Conservation (phyloP, 2,329 filamentous ascomycete genomes). For the Colletotrichum kahawae region DNA sequence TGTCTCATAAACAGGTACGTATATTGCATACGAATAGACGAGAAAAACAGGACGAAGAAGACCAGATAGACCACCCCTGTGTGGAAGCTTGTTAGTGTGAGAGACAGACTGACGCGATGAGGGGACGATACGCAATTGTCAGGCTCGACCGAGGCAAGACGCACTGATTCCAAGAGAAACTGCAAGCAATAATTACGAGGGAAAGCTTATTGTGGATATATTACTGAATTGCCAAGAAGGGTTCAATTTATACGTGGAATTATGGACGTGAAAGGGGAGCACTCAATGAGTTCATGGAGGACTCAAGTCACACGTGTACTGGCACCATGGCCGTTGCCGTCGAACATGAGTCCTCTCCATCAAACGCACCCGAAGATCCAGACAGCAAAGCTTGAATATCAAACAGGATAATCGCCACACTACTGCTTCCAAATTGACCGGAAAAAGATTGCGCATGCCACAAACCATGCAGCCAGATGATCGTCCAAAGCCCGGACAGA, state of each 20-base stretch:
- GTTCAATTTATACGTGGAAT: not conserved
- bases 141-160: not conserved
- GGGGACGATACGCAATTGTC: not conserved
- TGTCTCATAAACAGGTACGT: fast-evolving
- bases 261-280: not conserved
- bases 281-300: not conserved
- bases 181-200: too few species aligned
- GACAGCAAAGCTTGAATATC: not conserved
- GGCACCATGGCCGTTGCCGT: fast-evolving
- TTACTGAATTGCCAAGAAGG: too few species aligned
- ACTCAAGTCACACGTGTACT: fast-evolving
- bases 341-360: fast-evolving
- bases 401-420: too few species aligned
- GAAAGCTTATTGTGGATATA: too few species aligned
- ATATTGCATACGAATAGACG: not conserved
- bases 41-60: not conserved
- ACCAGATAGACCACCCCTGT: too few species aligned
- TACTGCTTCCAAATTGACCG: not conserved
- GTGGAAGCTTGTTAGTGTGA: too few species aligned
- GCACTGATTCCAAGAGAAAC: not conserved
- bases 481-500: not conserved
- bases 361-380: not conserved
- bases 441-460: fast-evolving
- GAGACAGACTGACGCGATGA: not conserved
- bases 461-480: fast-evolving